These are phyloP conservation scores for Xylaria castorea DNA, from an alignment of 495 filamentous ascomycete species.

Conservation along the genomic window DNA sequence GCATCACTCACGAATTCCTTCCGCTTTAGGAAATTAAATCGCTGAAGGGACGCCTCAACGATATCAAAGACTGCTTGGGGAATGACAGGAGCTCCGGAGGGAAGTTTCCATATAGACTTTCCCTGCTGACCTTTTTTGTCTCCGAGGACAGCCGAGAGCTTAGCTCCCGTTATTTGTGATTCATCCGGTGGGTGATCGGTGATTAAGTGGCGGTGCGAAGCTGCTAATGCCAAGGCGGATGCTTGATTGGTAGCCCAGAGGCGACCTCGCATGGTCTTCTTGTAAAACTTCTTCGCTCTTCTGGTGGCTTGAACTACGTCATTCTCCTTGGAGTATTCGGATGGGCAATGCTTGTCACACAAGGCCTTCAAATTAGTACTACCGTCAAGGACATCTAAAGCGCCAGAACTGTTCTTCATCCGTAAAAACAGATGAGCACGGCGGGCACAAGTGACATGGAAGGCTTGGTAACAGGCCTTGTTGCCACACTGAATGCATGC, in stretches of 20 bases:
- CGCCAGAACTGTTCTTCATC: slow-evolving; percentile 91
- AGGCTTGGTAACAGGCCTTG: slow-evolving; percentile 96
- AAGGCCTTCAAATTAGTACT: slow-evolving; percentile 85
- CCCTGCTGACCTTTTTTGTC: slow-evolving; percentile 70
- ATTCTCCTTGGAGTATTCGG: slow-evolving; percentile 87
- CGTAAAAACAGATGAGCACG: slow-evolving; percentile 87
- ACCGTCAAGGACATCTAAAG: slow-evolving; percentile 82
- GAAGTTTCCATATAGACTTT: slow-evolving; percentile 88
- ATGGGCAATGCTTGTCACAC: slow-evolving; percentile 94
- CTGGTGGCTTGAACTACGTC: slow-evolving; percentile 62
- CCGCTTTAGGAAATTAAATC: slow-evolving; percentile 81
- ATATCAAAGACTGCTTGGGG: slow-evolving; percentile 82
- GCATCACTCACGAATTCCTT: slow-evolving; percentile 92
- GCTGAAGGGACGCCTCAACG: slow-evolving; percentile 77
- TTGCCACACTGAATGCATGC: slow-evolving; percentile 98
- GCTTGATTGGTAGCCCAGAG: slow-evolving; percentile 92
- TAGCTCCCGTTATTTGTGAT: slow-evolving; percentile 61
- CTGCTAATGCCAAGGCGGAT: slow-evolving; percentile 78
- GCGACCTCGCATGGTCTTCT: slow-evolving; percentile 80
- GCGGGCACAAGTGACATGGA: slow-evolving; percentile 96
- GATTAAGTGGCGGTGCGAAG: slow-evolving; percentile 65
- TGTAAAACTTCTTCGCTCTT: slow-evolving; percentile 76
- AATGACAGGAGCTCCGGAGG: slow-evolving; percentile 93
- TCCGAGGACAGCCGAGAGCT: slow-evolving; percentile 64
- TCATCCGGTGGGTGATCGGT: slow-evolving; percentile 64